Percentiles rank a stretch among this genome's conserved stretches.
phyloP scores from a whole-genome alignment of 495 filamentous ascomycete species.

The Lineolata rhizophorae region DNA sequence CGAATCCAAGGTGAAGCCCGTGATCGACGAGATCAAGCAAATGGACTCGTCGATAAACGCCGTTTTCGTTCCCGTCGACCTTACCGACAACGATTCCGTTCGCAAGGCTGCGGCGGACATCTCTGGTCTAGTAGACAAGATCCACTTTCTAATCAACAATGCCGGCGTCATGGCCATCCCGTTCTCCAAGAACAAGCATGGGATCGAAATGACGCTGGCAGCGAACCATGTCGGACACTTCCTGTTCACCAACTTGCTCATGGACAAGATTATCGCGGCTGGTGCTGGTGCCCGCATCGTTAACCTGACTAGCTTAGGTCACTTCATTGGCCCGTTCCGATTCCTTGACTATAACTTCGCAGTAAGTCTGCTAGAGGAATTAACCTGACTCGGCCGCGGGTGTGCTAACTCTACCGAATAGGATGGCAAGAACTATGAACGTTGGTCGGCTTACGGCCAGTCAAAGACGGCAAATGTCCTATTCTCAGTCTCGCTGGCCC shows the following conservation, averaged over 20 bases:
- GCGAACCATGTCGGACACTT: slow-evolving; percentile 5
- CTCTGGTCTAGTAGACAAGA: neutral
- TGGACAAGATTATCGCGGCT: neutral
- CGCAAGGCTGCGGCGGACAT: neutral
- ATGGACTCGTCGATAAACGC: slow-evolving; percentile 1
- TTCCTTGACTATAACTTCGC: slow-evolving; percentile 6
- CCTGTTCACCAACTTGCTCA: slow-evolving; percentile 4
- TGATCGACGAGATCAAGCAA: slow-evolving; percentile 20
- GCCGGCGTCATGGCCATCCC: slow-evolving; percentile 3
- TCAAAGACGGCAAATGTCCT: neutral
- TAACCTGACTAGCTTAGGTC: slow-evolving; percentile 1
- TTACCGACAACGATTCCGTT: neutral
- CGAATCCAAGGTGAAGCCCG: slow-evolving; percentile 17
- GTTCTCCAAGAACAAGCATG: slow-evolving; percentile 1
- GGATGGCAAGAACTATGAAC: neutral
- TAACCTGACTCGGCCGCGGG: no score
- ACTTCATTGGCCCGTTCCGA: slow-evolving; percentile 1
- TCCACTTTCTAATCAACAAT: slow-evolving; percentile 7
- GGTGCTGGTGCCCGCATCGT: slow-evolving; percentile 1
- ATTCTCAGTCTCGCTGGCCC: neutral
- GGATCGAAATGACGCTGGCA: slow-evolving; percentile 4
- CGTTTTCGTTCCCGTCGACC: neutral
- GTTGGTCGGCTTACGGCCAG: neutral
- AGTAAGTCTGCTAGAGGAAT: no score
- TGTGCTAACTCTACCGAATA: no score